Evolutionary conservation across 345 rosid species (phyloP).

Genomic region (Eucalyptus pauciflora): DNA sequence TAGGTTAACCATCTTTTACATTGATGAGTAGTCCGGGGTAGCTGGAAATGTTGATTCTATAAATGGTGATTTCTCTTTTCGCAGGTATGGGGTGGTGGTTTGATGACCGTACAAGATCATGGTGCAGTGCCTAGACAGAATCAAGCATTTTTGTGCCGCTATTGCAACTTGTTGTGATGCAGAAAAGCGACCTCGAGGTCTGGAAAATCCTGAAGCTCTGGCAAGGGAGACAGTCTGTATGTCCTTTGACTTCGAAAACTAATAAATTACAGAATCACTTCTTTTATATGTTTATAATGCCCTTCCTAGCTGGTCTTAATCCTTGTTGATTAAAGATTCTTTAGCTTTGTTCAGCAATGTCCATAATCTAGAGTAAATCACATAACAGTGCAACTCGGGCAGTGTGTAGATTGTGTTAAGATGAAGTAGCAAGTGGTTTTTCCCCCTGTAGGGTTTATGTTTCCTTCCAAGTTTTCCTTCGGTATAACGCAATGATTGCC

Average conservation of each 20-base stretch:
- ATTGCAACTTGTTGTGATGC: slow-evolving; percentile 51
- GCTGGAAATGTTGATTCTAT: neutral
- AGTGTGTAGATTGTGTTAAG: neutral
- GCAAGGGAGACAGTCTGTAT: slow-evolving; percentile 84
- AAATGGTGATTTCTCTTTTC: slow-evolving; percentile 5
- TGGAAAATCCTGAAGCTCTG: slow-evolving; percentile 68
- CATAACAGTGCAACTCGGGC: neutral
- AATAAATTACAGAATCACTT: neutral
- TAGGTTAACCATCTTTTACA: neutral
- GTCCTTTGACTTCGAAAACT: slow-evolving; percentile 5
- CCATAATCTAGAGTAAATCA: neutral
- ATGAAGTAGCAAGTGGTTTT: neutral
- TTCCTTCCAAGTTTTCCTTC: neutral
- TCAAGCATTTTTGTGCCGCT: slow-evolving; percentile 44
- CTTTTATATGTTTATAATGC: neutral
- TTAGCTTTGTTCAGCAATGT: neutral
- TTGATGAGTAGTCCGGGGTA: neutral
- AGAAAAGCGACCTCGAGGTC: slow-evolving; percentile 59
- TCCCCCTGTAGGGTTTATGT: neutral
- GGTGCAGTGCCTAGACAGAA: slow-evolving; percentile 71
- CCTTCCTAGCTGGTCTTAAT: neutral
- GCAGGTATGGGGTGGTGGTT: slow-evolving; percentile 66
- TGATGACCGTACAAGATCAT: slow-evolving; percentile 45
- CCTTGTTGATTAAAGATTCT: neutral
- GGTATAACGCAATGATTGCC: neutral